Evolutionary conservation across 257 asterid species (phyloP).

Genomic region (Thymus quinquecostatus): DNA sequence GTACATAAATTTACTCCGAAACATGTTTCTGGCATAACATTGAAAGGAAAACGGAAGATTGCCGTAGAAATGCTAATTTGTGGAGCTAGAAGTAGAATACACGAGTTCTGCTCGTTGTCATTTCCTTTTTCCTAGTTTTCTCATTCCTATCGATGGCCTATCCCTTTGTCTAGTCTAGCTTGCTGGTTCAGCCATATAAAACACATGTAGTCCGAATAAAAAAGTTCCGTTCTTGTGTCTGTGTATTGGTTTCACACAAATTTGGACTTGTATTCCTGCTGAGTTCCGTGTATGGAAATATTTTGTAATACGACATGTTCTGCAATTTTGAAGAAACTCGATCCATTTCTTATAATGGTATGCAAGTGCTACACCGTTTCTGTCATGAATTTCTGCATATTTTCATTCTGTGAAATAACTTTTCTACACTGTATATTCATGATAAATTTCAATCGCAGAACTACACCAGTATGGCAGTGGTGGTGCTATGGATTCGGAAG

Average conservation of each 20-base stretch:
- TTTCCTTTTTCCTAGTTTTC: not conserved
- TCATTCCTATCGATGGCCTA: not conserved
- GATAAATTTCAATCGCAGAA: constrained; percentile 43
- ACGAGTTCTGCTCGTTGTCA: not conserved
- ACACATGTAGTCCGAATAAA: not conserved
- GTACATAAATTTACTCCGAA: too few species aligned
- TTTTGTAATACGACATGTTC: not conserved
- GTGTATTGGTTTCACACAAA: not conserved
- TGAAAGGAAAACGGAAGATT: not conserved
- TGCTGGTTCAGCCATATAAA: not conserved
- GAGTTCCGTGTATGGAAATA: too few species aligned
- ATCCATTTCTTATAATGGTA: not conserved
- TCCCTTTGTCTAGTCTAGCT: not conserved
- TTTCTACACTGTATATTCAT: constrained; percentile 12
- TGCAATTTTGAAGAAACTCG: not conserved
- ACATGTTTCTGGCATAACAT: too few species aligned
- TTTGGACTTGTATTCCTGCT: constrained; percentile 3
- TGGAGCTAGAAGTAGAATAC: not conserved
- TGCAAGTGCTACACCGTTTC: not conserved
- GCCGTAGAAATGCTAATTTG: not conserved
- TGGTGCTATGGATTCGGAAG: constrained; percentile 50
- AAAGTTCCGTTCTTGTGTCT: not conserved
- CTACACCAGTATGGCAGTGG: constrained; percentile 48
- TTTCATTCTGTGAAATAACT: not conserved
- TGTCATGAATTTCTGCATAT: not conserved